phyloP scores from a whole-genome alignment of 306 rosid species.

The Vigna mungo region DNA sequence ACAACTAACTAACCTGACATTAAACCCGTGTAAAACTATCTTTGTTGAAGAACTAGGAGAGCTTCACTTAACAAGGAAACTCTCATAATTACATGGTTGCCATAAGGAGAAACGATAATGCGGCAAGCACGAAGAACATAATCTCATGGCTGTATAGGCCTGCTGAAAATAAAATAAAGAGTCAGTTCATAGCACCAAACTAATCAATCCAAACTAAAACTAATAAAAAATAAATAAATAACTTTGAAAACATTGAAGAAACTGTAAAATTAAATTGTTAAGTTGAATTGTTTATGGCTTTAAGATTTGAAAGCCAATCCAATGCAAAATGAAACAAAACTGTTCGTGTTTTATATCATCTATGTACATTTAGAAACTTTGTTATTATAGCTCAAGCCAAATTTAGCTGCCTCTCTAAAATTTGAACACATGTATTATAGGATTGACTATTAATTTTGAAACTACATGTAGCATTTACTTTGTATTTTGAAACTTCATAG shows the following conservation, averaged over 20 bases:
- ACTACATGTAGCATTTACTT: neutral
- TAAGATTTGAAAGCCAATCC: neutral
- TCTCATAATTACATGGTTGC: conserved; percentile 47
- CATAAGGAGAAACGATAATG: conserved; percentile 55
- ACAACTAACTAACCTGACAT: conserved; percentile 43
- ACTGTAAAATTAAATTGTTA: neutral
- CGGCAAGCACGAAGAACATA: conserved; percentile 51
- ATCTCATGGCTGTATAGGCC: conserved; percentile 56
- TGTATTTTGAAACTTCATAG: conserved; percentile 20
- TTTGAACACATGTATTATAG: neutral
- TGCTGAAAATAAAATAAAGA: conserved; percentile 46
- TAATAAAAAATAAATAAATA: neutral
- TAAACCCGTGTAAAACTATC: conserved; percentile 30
- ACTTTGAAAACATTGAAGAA: neutral
- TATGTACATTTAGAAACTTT: neutral
- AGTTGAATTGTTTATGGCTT: too few species aligned
- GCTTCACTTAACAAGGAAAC: conserved; percentile 41
- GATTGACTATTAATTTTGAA: neutral
- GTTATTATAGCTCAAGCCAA: neutral
- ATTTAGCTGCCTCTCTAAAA: neutral
- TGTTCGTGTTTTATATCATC: neutral
- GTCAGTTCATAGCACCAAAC: neutral
- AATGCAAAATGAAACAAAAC: neutral
- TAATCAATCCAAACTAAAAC: neutral
- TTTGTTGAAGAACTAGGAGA: conserved; percentile 35